Evolutionary conservation across 805 yeast species (phyloP).

Genomic region (Ogataea nonfermentans): DNA sequence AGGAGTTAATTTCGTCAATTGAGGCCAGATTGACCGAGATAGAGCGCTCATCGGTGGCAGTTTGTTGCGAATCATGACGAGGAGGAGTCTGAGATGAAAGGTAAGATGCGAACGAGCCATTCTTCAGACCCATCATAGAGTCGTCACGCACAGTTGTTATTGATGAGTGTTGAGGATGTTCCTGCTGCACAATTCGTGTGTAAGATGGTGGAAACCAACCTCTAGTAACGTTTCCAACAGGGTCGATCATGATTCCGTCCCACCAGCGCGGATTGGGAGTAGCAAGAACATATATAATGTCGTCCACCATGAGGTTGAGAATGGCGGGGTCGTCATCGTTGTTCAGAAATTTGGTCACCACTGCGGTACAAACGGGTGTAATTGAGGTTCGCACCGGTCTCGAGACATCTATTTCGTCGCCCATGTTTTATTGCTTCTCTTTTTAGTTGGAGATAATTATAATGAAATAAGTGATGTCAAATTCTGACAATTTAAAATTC

Average conservation of each 20-base stretch:
- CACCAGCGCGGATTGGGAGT: conserved; percentile 77
- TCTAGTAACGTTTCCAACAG: conserved; percentile 45
- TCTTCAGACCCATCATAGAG: conserved; percentile 4
- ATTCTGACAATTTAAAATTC: background rate
- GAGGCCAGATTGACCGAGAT: conserved; percentile 23
- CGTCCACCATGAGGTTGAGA: conserved; percentile 59
- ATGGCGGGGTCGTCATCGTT: conserved; percentile 48
- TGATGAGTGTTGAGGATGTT: conserved; percentile 15
- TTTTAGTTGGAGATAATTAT: background rate
- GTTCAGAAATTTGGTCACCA: conserved; percentile 54
- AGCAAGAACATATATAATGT: conserved; percentile 64
- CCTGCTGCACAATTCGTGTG: conserved; percentile 39
- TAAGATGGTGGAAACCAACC: conserved; percentile 86
- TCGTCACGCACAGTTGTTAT: conserved; percentile 17
- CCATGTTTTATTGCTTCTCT: background rate
- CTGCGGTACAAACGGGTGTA: conserved; percentile 54
- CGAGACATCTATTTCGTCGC: conserved; percentile 2
- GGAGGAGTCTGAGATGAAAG: conserved; percentile 14
- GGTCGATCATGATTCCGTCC: conserved; percentile 63
- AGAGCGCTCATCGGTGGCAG: conserved; percentile 2
- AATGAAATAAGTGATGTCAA: no score
- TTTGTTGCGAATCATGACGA: conserved; percentile 3
- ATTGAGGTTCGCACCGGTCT: conserved; percentile 4
- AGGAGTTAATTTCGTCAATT: conserved; percentile 28
- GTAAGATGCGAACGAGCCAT: conserved; percentile 13